phyloP scores from a whole-genome alignment of 306 rosid species.

The Gillenia trifoliata region DNA sequence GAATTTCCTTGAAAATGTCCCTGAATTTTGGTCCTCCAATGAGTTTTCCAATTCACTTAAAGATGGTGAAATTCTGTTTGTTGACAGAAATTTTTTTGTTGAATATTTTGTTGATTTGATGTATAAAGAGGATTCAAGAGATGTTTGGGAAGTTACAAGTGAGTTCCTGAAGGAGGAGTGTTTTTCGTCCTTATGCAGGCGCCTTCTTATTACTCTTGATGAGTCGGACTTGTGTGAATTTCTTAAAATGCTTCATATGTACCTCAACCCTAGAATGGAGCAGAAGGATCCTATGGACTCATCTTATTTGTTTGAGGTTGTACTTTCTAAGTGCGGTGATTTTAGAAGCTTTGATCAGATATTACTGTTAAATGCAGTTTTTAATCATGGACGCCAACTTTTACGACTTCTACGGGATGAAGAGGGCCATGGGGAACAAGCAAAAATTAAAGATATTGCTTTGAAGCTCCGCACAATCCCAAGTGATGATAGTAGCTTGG shows the following conservation, averaged over 20 bases:
- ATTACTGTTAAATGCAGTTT: conserved; percentile 60
- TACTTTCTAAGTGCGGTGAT: conserved; percentile 51
- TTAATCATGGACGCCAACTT: conserved; percentile 66
- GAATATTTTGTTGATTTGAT: conserved; percentile 58
- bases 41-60: conserved; percentile 75
- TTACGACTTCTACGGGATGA: conserved; percentile 61
- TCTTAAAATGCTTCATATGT: conserved; percentile 44
- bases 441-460: conserved; percentile 46
- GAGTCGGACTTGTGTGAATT: conserved; percentile 60
- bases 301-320: conserved; percentile 52
- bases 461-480: conserved; percentile 45
- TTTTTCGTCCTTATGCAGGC: conserved; percentile 67
- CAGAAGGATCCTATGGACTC: conserved; percentile 33
- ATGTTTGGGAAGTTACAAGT: conserved; percentile 58
- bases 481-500: conserved; percentile 38
- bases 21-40: conserved; percentile 85
- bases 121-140: conserved; percentile 56
- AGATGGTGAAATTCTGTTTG: conserved; percentile 72
- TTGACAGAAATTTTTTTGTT: conserved; percentile 61
- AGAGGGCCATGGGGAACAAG: conserved; percentile 40
- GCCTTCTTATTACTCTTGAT: conserved; percentile 72
- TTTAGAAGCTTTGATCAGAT: conserved; percentile 58
- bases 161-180: conserved; percentile 65
- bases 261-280: conserved; percentile 41
- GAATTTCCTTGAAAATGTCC: conserved; percentile 75